Evolutionary conservation across 345 rosid species (phyloP).

Genomic region (Dipteronia sinensis): DNA sequence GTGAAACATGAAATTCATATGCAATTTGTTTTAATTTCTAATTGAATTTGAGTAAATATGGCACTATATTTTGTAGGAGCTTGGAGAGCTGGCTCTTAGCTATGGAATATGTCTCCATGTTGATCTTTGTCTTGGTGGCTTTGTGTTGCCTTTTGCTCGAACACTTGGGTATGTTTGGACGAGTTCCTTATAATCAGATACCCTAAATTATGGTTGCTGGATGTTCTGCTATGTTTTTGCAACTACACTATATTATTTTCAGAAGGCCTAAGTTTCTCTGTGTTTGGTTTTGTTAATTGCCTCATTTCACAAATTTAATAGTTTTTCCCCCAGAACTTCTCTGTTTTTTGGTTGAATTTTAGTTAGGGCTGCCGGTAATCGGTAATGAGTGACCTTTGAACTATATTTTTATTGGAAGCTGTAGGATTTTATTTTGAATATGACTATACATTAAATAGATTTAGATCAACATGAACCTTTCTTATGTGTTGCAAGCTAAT

Average conservation of each 20-base stretch:
- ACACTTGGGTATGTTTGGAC: slow-evolving; percentile 68
- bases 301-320: background rate
- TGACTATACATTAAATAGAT: background rate
- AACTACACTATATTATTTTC: background rate
- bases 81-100: slow-evolving; percentile 76
- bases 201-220: too few relatives aligned
- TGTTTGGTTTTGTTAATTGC: background rate
- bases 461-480: background rate
- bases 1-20: slow-evolving; percentile 10
- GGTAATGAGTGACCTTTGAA: background rate
- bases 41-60: slow-evolving; percentile 1
- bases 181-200: slow-evolving; percentile 6
- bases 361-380: background rate
- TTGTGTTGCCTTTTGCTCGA: slow-evolving; percentile 92
- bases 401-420: background rate
- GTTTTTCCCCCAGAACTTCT: background rate
- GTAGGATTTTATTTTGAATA: slow-evolving; percentile 6
- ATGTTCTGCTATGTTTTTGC: background rate
- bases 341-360: background rate
- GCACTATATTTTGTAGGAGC: slow-evolving; percentile 60
- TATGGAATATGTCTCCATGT: slow-evolving; percentile 88
- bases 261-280: background rate
- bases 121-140: slow-evolving; percentile 99
- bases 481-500: background rate
- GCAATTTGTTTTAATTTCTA: background rate